phyloP scores from a whole-genome alignment of 148 eudicot species.

The Rhododendron williamsianum region DNA sequence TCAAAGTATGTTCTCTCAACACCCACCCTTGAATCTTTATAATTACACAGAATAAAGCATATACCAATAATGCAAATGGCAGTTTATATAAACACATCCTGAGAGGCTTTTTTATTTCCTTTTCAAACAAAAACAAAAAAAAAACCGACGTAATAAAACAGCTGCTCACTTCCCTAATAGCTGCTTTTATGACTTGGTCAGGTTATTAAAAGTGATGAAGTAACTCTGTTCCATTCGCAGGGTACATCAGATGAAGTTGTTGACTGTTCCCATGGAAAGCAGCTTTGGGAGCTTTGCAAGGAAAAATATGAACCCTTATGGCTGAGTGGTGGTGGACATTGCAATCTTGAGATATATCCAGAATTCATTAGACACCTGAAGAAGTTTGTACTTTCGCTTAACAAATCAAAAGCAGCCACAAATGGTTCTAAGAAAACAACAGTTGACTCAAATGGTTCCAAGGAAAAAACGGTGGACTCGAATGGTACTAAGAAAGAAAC shows the following conservation, averaged over 20 bases:
- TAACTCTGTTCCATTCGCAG: conserved; percentile 24
- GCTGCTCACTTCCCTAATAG: background rate
- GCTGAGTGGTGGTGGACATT: conserved; percentile 93
- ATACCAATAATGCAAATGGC: background rate
- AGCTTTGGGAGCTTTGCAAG: conserved; percentile 82
- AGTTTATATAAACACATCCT: background rate
- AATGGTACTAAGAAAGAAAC: conserved; percentile 35
- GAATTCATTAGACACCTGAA: conserved; percentile 81
- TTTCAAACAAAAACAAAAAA: background rate
- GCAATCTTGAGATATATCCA: conserved; percentile 89
- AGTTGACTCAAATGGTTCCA: conserved; percentile 29
- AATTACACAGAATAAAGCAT: no score
- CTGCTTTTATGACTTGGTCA: background rate
- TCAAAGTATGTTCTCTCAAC: background rate
- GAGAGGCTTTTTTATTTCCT: background rate
- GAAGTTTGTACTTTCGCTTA: conserved; percentile 63
- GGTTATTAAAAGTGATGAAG: background rate
- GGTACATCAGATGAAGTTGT: conserved; percentile 96
- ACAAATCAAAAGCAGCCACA: conserved; percentile 42
- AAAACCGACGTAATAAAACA: background rate
- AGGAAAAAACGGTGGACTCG: conserved; percentile 17
- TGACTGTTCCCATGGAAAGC: conserved; percentile 91
- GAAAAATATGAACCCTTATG: conserved; percentile 84
- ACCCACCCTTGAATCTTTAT: background rate
- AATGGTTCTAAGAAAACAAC: conserved; percentile 35